Percentiles rank a stretch among this genome's conserved stretches.
These are phyloP conservation scores for Mycoemilia scoparia DNA, from an alignment of 192 early-diverging fungal genomes.

Conservation along the genomic window DNA sequence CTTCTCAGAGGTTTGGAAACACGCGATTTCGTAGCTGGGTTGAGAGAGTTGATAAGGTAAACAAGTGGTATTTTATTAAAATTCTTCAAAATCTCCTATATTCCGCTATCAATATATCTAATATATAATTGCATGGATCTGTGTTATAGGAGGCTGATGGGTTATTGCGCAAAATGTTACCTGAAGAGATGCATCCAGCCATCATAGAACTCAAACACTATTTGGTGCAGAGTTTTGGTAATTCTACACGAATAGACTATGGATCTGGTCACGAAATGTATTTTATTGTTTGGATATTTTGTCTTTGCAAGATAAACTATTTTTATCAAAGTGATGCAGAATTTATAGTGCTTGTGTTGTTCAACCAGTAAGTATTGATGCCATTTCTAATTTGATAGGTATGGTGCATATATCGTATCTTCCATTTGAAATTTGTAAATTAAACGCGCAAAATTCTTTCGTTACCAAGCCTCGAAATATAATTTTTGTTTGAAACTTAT, in stretches of 20 bases:
- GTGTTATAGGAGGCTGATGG: constrained; percentile 3
- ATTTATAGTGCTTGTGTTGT: constrained; percentile 54
- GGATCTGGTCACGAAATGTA: constrained; percentile 90
- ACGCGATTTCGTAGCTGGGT: constrained; percentile 71
- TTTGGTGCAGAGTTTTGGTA: constrained; percentile 59
- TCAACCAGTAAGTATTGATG: too few species aligned
- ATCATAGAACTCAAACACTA: constrained; percentile 57
- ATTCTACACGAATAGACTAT: constrained; percentile 85
- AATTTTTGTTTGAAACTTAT: neutral
- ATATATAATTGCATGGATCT: neutral
- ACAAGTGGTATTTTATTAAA: too few species aligned
- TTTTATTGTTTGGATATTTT: constrained; percentile 71
- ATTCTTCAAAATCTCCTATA: too few species aligned
- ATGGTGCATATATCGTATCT: neutral
- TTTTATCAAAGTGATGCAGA: constrained; percentile 42
- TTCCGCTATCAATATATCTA: neutral
- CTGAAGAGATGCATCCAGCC: constrained; percentile 18
- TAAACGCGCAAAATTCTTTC: neutral
- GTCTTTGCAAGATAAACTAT: constrained; percentile 49
- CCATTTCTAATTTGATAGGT: too few species aligned
- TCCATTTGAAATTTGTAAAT: neutral
- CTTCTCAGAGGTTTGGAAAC: constrained; percentile 79
- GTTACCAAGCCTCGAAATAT: neutral
- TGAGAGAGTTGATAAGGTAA: constrained; percentile 24
- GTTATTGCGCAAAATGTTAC: constrained; percentile 11